These are phyloP conservation scores for Puccinellia tenuiflora DNA, from an alignment of 176 grass and related monocot species.

Conservation along the genomic window DNA sequence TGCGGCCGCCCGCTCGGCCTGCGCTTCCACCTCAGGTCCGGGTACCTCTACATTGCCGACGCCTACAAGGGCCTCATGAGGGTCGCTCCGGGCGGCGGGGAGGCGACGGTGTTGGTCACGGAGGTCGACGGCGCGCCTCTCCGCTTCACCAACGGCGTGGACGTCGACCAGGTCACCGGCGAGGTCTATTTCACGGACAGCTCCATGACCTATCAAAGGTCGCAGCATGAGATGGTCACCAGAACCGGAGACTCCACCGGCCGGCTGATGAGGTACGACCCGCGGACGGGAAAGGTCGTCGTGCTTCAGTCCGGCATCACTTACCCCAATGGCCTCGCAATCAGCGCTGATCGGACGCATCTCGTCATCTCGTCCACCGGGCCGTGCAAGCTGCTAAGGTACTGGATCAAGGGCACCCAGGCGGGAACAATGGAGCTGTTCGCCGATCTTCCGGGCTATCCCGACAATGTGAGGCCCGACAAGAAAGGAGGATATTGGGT, in stretches of 20 bases:
- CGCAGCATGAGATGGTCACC: background rate
- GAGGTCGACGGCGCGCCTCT: background rate
- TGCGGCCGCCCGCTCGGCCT: background rate
- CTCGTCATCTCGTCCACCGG: background rate
- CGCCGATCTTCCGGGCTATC: background rate
- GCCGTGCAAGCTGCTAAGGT: background rate
- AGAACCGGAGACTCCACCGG: background rate
- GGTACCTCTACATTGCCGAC: background rate
- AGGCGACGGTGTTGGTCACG: background rate
- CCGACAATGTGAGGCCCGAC: background rate
- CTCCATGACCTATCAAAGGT: background rate
- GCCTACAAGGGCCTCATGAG: background rate
- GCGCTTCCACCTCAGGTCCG: background rate
- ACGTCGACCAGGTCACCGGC: background rate
- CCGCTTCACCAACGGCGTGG: background rate
- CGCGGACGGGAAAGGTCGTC: background rate
- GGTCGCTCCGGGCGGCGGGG: background rate
- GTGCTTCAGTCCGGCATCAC: background rate
- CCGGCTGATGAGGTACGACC: background rate
- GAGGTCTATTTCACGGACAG: background rate
- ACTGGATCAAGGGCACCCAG: background rate
- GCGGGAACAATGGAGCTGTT: background rate
- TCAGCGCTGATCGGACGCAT: background rate
- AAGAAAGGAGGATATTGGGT: conserved; percentile 1
- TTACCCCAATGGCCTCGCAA: background rate